phyloP scores from a whole-genome alignment of 1,284 basidiomycete species.

The Heterobasidion irregulare region DNA sequence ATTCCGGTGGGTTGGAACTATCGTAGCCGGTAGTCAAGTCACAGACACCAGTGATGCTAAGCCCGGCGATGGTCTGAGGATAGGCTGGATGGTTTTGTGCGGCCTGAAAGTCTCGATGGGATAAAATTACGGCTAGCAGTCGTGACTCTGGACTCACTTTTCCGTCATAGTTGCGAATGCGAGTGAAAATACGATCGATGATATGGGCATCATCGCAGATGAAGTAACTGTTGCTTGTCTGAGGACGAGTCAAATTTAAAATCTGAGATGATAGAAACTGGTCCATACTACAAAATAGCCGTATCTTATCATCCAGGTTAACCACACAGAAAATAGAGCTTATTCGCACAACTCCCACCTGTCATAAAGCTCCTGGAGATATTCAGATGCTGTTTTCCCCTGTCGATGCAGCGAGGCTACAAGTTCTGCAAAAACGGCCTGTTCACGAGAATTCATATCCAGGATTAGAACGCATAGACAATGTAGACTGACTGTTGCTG shows the following conservation, averaged over 20 bases:
- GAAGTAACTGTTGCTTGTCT: slow-evolving; percentile 83
- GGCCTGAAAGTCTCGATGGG: slow-evolving; percentile 6
- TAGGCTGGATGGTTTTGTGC: slow-evolving; percentile 30
- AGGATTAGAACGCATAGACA: not conserved
- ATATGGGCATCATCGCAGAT: slow-evolving; percentile 56
- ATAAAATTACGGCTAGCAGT: not conserved
- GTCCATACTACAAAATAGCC: slow-evolving; percentile 46
- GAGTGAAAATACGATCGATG: slow-evolving; percentile 60
- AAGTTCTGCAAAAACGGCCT: slow-evolving; percentile 66
- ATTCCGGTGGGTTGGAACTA: slow-evolving; percentile 58
- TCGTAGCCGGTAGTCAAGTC: slow-evolving; percentile 75
- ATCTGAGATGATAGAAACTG: not conserved
- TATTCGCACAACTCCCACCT: slow-evolving; percentile 30
- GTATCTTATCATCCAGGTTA: slow-evolving; percentile 22
- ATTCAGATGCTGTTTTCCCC: slow-evolving; percentile 44
- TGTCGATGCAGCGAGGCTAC: slow-evolving; percentile 38
- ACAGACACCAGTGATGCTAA: slow-evolving; percentile 51
- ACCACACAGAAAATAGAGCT: slow-evolving; percentile 1
- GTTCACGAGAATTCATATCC: not conserved
- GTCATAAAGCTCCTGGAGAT: slow-evolving; percentile 59
- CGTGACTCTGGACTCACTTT: slow-evolving; percentile 21
- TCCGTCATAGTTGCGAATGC: slow-evolving; percentile 47
- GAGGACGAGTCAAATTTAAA: slow-evolving; percentile 1
- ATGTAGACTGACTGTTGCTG: slow-evolving; percentile 47
- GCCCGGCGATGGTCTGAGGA: slow-evolving; percentile 52